These are phyloP conservation scores for Leucosporidium creatinivorum DNA, from an alignment of 768 basidiomycete species.

Conservation along the genomic window DNA sequence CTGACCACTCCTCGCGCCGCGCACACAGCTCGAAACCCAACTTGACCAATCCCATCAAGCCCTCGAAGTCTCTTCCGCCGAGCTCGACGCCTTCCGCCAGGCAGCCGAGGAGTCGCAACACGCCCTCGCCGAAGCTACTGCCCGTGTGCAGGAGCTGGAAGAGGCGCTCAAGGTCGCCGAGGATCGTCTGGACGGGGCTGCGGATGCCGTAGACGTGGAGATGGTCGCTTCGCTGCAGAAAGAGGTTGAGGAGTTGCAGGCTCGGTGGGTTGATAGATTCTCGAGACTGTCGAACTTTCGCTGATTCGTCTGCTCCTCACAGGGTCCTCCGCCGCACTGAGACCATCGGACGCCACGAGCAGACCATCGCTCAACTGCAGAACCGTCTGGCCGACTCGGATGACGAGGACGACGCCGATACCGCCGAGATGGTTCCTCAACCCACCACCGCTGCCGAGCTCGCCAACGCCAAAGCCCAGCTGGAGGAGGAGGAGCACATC, in stretches of 20 bases:
- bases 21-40: neutral
- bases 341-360: conserved; percentile 11
- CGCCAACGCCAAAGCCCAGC: neutral
- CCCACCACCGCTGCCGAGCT: no score
- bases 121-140: neutral
- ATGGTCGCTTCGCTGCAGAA: conserved; percentile 10
- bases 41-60: conserved; percentile 1
- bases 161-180: neutral
- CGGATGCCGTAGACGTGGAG: no score
- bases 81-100: neutral
- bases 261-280: neutral
- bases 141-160: conserved; percentile 7
- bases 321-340: neutral
- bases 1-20: no score
- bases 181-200: neutral
- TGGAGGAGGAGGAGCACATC: neutral
- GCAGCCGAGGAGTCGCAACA: neutral
- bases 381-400: conserved; percentile 21
- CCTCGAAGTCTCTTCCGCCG: neutral
- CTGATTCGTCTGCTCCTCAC: accelerated
- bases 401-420: conserved; percentile 19
- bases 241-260: neutral
- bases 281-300: neutral
- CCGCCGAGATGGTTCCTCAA: neutral
- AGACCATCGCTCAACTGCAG: conserved; percentile 18